phyloP scores from a whole-genome alignment of 2,329 filamentous ascomycete species.

The Fusarium sp. region DNA sequence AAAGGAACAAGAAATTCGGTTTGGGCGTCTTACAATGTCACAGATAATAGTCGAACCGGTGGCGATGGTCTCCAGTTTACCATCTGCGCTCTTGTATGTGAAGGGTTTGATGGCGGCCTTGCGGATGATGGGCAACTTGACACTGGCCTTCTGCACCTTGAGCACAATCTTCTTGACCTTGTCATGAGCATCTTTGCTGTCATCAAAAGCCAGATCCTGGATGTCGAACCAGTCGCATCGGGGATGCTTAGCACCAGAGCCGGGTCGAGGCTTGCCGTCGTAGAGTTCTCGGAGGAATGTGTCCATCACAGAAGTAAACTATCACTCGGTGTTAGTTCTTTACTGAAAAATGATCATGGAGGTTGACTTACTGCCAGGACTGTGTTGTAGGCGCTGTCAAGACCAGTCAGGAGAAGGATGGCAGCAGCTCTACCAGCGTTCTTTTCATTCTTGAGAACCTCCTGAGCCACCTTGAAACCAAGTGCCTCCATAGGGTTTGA shows the following conservation, averaged over 20 bases:
- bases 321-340: not conserved
- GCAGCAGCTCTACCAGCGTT: constrained; percentile 21
- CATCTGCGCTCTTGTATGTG: not conserved
- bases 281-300: not conserved
- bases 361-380: constrained; percentile 20
- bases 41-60: constrained; percentile 18
- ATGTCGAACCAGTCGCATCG: not conserved
- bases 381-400: constrained; percentile 32
- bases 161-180: constrained; percentile 9
- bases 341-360: not conserved
- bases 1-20: not conserved
- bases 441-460: constrained; percentile 18
- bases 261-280: not conserved
- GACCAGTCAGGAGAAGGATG: constrained; percentile 28
- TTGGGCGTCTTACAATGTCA: constrained; percentile 19
- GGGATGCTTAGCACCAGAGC: not conserved
- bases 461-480: constrained; percentile 20
- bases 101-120: not conserved
- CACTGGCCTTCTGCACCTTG: constrained; percentile 12
- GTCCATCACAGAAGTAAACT: constrained; percentile 33
- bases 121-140: constrained; percentile 29
- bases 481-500: constrained; percentile 30
- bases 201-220: not conserved
- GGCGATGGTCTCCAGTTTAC: not conserved
- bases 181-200: not conserved